Base-by-base conservation (phyloP, 768 basidiomycete genomes). In the Suillus decipiens region DNA sequence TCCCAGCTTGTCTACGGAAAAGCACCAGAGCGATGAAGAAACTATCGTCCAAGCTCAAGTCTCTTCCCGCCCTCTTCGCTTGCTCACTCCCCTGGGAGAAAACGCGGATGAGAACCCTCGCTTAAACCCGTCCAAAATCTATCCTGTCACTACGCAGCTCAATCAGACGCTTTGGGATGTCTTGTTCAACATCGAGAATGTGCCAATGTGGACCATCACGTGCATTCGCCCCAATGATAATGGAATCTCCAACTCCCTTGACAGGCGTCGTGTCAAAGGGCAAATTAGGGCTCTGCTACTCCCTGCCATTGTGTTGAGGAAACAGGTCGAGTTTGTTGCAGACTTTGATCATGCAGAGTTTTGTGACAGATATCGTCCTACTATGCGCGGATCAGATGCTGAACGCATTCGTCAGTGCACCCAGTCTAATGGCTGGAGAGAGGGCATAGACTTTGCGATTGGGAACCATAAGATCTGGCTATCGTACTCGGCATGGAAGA, bases 191-290 rank as follows among this genome's bases (percentile, higher is more conserved):
- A 68, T 87, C 48, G 83, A 86, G 64, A 72, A 75, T 28, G 76
- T 78, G 10, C 76, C 73, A 11, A 70, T 81, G 34, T 88, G 87
- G 87, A 84, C 81, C 5, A 79, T 88, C 41, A 76, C 79, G 7
- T 88, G 87, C 68, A 82, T 88, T 60, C 83, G 86, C 45, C 87
- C 86, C 7, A 88, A 88, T 71, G 87, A 88, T 68, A 86, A 84
- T 14, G 82, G 84, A 6, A 83, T 84, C 17, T 80, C 85, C 10
- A 87, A 86, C 65, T 86, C 86, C 24, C 82, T 88, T 66, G 87
- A 88, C 72, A 86, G 85, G 72, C 83, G 84, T 9, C 77, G 85
- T 31, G 84, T 88, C 63, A 87, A 85, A 71, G 72, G 77, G 3
- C 86, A 88, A 65, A 81, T 88, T 19, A 79, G 78, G 48, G 77